These are phyloP conservation scores for Dothideomycetes sp. DNA, from an alignment of 2,329 filamentous ascomycete species.

Conservation along the genomic window DNA sequence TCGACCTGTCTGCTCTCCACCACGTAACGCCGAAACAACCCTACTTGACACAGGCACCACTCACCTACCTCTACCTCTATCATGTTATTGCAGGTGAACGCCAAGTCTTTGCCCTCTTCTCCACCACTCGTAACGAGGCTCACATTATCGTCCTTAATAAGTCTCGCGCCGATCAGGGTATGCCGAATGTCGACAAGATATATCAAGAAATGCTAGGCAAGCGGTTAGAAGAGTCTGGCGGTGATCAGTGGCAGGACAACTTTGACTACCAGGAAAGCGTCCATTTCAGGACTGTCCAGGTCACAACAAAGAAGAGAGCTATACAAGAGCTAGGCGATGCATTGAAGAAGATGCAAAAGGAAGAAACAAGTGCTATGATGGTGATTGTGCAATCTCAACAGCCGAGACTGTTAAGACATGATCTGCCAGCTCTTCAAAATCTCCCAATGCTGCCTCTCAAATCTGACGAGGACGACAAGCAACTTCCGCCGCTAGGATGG, in stretches of 20 bases:
- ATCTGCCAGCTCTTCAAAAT: slow-evolving; percentile 72
- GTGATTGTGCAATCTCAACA: slow-evolving; percentile 87
- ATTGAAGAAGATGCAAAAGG: slow-evolving; percentile 80
- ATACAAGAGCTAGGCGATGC: slow-evolving; percentile 79
- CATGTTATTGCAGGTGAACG: slow-evolving; percentile 84
- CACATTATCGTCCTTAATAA: slow-evolving; percentile 83
- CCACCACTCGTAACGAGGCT: slow-evolving; percentile 66
- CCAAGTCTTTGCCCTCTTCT: slow-evolving; percentile 90
- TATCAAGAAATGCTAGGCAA: slow-evolving; percentile 67
- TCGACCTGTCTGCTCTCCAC: slow-evolving; percentile 69
- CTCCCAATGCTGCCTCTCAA: slow-evolving; percentile 74
- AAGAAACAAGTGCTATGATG: slow-evolving; percentile 69
- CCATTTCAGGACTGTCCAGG: slow-evolving; percentile 74
- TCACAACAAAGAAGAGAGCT: slow-evolving; percentile 81
- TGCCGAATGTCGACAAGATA: slow-evolving; percentile 83
- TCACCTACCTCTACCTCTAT: slow-evolving; percentile 85
- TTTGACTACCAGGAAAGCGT: slow-evolving; percentile 82
- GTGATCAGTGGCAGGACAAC: slow-evolving; percentile 64
- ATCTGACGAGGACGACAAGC: slow-evolving; percentile 73
- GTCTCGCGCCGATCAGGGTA: slow-evolving; percentile 66
- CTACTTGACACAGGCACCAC: slow-evolving; percentile 63
- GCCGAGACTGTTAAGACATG: slow-evolving; percentile 66
- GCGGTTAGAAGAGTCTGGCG: slow-evolving; percentile 54
- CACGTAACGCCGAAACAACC: slow-evolving; percentile 54
- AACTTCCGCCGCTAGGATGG: slow-evolving; percentile 87